Evolutionary conservation across 169 alveolate genomes (phyloP), one percentile per base, ranked within the genome.

Genomic region (Cryptosporidium andersoni): DNA sequence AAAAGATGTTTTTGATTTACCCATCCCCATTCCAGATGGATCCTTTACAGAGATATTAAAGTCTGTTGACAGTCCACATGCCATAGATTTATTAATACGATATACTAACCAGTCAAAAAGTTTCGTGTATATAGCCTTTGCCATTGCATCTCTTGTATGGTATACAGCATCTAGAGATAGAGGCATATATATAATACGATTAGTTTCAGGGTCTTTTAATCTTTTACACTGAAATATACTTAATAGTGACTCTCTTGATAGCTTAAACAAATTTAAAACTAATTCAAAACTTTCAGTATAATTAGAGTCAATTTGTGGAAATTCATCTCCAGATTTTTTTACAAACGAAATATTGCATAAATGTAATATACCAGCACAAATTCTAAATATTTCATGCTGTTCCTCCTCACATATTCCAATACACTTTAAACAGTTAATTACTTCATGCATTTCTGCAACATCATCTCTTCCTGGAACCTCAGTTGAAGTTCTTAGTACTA

Each of bases 331-430:
- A 43, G 88, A 81, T 37, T 81, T 80, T 43, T 90, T 91, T 8
- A 82, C 66, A 88, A 94, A 93, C 51, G 91, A 88, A n/a, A 95
- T 64, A 82, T 95, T 94, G 47, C 98, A 96, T 14, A 95, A 49
- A 58, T 90, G 90, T 37, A 95, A 88, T 11, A 94, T 89, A 9
- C 92, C 95, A 1, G 88, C 85, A 25, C 92, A 68, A 42, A 91
- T 66, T 49, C 90, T 58, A 9, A 92, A 63, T 37, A 94, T 90
- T 64, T 90, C 81, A 55, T 63, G 81, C 47, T 82, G 88, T 64
- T 93, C 95, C 14, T 66, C 48, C 25, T 91, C 82, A 62, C 91
- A 67, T 81, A 95, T 88, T 14, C 92, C 92, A 64, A 93, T 88
- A 47, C 90, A 90, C 48, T 91, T 82, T 88, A 95, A 88, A 42